These are phyloP conservation scores for Yamadazyma triangularis DNA, from an alignment of 1,139 yeast species.

Conservation along the genomic window DNA sequence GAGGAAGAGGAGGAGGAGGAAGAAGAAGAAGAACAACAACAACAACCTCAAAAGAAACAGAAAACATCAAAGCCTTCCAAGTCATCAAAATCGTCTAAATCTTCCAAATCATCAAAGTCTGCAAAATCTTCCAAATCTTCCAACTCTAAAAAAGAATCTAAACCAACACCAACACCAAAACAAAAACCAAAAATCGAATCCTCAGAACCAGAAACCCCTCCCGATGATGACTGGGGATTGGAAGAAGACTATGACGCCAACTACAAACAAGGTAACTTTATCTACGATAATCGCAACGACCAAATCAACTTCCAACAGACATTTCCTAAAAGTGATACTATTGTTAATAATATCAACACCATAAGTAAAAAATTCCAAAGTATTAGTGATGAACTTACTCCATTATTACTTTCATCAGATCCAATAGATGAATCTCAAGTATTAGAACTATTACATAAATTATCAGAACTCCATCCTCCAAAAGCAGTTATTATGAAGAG, in stretches of 20 bases:
- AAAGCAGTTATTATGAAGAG: not conserved
- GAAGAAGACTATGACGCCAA: constrained; percentile 24
- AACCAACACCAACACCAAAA: constrained; percentile 5
- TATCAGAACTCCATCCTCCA: not conserved
- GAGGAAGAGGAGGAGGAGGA: constrained; percentile 9
- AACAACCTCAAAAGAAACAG: constrained; percentile 4
- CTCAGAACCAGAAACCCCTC: constrained; percentile 13
- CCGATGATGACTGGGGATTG: constrained; percentile 45
- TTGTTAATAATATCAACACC: constrained; percentile 16
- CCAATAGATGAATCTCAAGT: not conserved
- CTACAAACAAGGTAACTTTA: constrained; percentile 27
- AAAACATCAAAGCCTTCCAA: constrained; percentile 7
- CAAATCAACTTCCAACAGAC: constrained; percentile 22
- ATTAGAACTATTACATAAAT: not conserved
- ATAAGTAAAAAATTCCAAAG: constrained; percentile 16
- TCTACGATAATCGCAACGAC: constrained; percentile 29
- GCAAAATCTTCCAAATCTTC: too few species aligned
- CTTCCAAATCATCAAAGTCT: too few species aligned
- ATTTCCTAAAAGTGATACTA: constrained; percentile 21
- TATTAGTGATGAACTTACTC: constrained; percentile 16
- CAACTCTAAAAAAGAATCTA: constrained; percentile 8
- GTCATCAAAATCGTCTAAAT: too few species aligned
- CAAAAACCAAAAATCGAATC: constrained; percentile 6
- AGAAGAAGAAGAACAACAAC: constrained; percentile 2
- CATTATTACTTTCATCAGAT: constrained; percentile 13